Conservation (phyloP, 352 stramenopile genomes). For the Phytopythium aichiense region DNA sequence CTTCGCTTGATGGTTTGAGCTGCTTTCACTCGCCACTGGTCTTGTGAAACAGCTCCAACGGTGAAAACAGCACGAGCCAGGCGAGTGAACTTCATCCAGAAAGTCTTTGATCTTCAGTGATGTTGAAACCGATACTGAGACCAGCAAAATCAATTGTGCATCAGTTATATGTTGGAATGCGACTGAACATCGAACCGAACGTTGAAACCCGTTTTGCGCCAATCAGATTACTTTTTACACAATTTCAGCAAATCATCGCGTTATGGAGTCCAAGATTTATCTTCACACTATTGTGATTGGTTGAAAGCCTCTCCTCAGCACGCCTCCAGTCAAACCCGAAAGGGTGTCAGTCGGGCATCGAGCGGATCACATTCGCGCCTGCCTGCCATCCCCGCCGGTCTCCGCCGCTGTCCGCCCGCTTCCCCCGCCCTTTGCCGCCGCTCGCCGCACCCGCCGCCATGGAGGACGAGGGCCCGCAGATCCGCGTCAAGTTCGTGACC, state of each 20-base stretch:
- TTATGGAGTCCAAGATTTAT: too few relatives aligned
- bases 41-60: too few relatives aligned
- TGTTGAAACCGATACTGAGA: too few relatives aligned
- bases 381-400: neutral
- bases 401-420: neutral
- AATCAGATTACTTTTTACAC: neutral
- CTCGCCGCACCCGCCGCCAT: constrained; percentile 10
- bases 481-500: constrained; percentile 90
- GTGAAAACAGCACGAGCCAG: too few relatives aligned
- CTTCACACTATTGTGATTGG: neutral
- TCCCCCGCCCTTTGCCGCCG: neutral
- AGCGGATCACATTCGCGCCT: neutral
- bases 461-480: constrained; percentile 39
- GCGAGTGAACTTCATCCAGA: too few relatives aligned
- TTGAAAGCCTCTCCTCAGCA: neutral
- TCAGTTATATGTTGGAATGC: too few relatives aligned
- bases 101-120: too few relatives aligned
- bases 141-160: too few relatives aligned
- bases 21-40: too few relatives aligned
- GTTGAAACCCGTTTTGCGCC: neutral
- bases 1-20: too few relatives aligned
- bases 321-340: constrained; percentile 8
- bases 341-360: neutral
- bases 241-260: neutral
- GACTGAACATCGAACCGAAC: too few relatives aligned